Evolutionary conservation across 768 basidiomycete species (phyloP).

Genomic region (Amanita phalloides): DNA sequence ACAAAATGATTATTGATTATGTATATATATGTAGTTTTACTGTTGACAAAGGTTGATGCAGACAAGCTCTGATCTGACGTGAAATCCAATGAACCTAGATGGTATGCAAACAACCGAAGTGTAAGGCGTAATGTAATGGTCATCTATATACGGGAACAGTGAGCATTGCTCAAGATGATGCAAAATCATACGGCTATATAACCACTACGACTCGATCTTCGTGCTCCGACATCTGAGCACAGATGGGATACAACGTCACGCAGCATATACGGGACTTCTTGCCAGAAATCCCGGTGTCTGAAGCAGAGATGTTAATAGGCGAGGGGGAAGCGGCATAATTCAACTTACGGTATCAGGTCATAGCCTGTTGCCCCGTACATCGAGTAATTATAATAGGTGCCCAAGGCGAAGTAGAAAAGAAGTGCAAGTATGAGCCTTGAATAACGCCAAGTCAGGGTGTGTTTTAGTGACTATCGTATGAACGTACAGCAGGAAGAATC

Average conservation of each 20-base stretch:
- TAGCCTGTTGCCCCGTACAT: slow-evolving; percentile 77
- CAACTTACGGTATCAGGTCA: slow-evolving; percentile 75
- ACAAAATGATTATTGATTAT: background rate
- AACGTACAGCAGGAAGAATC: slow-evolving; percentile 78
- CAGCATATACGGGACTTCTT: slow-evolving; percentile 81
- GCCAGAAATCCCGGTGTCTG: slow-evolving; percentile 86
- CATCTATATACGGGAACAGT: background rate
- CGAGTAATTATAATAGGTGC: slow-evolving; percentile 83
- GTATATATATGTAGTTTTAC: background rate
- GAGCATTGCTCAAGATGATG: background rate
- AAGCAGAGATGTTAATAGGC: background rate
- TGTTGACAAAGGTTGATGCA: background rate
- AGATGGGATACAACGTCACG: slow-evolving; percentile 69
- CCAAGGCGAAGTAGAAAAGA: slow-evolving; percentile 60
- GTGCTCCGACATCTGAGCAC: slow-evolving; percentile 61
- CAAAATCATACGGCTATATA: slow-evolving; percentile 59
- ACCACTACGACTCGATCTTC: slow-evolving; percentile 55
- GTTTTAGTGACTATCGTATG: slow-evolving; percentile 4
- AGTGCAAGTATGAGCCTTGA: slow-evolving; percentile 55
- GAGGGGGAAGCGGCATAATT: background rate
- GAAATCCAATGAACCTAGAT: background rate
- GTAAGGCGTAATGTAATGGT: background rate
- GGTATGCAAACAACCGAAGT: background rate
- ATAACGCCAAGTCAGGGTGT: background rate
- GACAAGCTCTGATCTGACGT: background rate